Percentiles rank a stretch among this genome's conserved stretches.
Evolutionary conservation across 2,329 filamentous ascomycete species (phyloP).

Genomic region (Rhinocladiella mackenziei): DNA sequence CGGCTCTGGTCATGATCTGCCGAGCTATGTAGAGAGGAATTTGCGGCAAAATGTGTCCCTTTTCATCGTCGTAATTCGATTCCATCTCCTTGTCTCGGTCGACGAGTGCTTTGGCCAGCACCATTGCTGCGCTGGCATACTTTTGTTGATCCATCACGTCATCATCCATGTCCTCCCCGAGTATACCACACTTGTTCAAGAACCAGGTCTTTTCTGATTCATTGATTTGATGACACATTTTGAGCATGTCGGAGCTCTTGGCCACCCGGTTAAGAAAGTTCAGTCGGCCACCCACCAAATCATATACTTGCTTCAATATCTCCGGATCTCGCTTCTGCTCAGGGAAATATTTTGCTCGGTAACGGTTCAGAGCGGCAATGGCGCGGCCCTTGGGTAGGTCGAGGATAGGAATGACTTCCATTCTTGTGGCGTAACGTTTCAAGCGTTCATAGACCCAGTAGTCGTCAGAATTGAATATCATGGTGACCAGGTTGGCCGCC

Average conservation of each 20-base stretch:
- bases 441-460: slow-evolving; percentile 98
- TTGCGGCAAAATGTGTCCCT: slow-evolving; percentile 72
- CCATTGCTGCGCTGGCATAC: slow-evolving; percentile 90
- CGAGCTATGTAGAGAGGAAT: slow-evolving; percentile 78
- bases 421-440: slow-evolving; percentile 85
- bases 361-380: slow-evolving; percentile 69
- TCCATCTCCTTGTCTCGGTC: slow-evolving; percentile 67
- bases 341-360: slow-evolving; percentile 72
- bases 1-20: slow-evolving; percentile 89
- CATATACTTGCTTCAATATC: slow-evolving; percentile 73
- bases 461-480: slow-evolving; percentile 92
- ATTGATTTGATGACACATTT: slow-evolving; percentile 69
- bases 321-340: slow-evolving; percentile 53
- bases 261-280: slow-evolving; percentile 87
- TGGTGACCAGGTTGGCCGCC: slow-evolving; percentile 79
- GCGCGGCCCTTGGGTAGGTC: slow-evolving; percentile 79
- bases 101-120: slow-evolving; percentile 86
- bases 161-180: slow-evolving; percentile 79
- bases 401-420: slow-evolving; percentile 84
- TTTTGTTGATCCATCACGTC: slow-evolving; percentile 99
- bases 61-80: slow-evolving; percentile 62
- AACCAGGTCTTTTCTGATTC: slow-evolving; percentile 73
- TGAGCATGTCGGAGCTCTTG: slow-evolving; percentile 75
- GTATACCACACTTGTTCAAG: slow-evolving; percentile 72
- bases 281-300: slow-evolving; percentile 79